phyloP scores from a whole-genome alignment of 139 green algal species.

The Trebouxia sp. region DNA sequence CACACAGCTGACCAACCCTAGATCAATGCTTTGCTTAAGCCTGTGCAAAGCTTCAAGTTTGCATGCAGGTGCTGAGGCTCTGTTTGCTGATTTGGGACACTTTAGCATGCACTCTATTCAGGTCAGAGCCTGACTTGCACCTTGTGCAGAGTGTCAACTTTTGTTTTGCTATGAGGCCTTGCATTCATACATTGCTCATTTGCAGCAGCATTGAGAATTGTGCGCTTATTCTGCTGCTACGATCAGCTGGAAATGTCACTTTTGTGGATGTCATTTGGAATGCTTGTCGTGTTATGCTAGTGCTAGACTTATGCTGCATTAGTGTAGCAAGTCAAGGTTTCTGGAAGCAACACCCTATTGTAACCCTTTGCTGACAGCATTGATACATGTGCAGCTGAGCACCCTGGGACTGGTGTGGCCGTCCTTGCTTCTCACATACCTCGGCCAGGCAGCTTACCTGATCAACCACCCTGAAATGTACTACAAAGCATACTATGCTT shows the following conservation, averaged over 20 bases:
- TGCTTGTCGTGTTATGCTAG: neutral
- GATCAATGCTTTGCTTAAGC: neutral
- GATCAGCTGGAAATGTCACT: neutral
- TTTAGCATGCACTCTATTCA: constrained; percentile 49
- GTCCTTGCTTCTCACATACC: constrained; percentile 62
- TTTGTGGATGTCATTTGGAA: neutral
- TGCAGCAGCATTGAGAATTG: no score
- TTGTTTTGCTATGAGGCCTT: neutral
- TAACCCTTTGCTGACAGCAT: no score
- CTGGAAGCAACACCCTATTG: no score
- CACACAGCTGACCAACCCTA: no score
- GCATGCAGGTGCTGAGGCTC: constrained; percentile 51
- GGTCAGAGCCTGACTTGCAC: constrained; percentile 26
- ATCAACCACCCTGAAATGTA: constrained; percentile 20
- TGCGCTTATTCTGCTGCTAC: neutral
- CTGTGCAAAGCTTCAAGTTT: neutral
- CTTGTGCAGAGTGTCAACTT: neutral
- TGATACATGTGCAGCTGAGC: neutral
- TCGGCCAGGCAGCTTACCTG: constrained; percentile 59
- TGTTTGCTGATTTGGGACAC: constrained; percentile 74
- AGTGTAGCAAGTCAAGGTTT: neutral
- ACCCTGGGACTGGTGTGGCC: constrained; percentile 55
- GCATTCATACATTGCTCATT: neutral
- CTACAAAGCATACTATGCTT: constrained; percentile 34
- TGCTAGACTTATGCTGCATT: neutral